Evolutionary conservation across 2,329 filamentous ascomycete genomes (phyloP).

Genomic region (Podosphaera xanthii): DNA sequence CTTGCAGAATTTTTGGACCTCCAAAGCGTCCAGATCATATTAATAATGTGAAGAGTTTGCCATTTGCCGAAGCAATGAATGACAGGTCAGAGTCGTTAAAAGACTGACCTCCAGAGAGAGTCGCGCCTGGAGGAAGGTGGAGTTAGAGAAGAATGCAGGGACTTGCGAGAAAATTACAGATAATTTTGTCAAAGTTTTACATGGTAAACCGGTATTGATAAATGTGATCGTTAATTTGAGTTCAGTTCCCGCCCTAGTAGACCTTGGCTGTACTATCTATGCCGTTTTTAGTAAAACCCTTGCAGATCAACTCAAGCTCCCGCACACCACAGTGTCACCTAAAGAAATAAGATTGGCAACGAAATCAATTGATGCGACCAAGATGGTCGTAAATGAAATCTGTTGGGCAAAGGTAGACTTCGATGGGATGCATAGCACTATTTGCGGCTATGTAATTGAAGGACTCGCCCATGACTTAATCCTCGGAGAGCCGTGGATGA

Average conservation of each 20-base stretch:
- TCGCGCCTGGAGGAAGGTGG: too few relatives aligned
- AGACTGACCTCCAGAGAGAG: too few relatives aligned
- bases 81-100: not conserved
- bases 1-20: not conserved
- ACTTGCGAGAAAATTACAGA: too few relatives aligned
- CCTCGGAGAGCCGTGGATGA: not conserved
- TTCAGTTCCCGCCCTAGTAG: not conserved
- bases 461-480: not conserved
- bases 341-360: not conserved
- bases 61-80: not conserved
- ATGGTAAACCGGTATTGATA: too few relatives aligned
- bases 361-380: not conserved
- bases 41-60: not conserved
- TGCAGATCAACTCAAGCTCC: not conserved
- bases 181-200: too few relatives aligned
- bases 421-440: not conserved
- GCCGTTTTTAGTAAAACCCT: not conserved
- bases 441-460: not conserved
- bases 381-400: not conserved
- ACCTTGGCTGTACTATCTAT: not conserved
- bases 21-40: not conserved
- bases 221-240: not conserved
- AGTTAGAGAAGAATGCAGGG: too few relatives aligned
- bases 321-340: not conserved
- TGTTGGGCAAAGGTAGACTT: not conserved